Conservation (phyloP, 768 basidiomycete species). For the Xerocomellus intermedius region DNA sequence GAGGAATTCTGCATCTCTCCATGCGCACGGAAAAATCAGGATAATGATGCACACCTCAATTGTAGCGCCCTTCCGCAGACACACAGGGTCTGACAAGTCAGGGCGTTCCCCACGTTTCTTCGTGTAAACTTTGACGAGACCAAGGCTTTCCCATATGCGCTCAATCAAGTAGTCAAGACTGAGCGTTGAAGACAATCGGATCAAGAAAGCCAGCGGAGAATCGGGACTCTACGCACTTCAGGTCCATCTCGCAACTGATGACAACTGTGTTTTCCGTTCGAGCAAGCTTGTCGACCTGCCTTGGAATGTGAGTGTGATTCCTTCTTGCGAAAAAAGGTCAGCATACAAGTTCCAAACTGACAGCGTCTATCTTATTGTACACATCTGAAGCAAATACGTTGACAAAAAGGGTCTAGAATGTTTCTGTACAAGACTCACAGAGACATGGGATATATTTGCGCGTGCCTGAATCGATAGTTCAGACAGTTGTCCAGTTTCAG, state of each 20-base stretch:
- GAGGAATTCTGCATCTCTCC: background rate
- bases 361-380: constrained; percentile 95
- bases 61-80: constrained; percentile 86
- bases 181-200: background rate
- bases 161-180: constrained; percentile 75
- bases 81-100: constrained; percentile 88
- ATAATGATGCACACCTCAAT: constrained; percentile 61
- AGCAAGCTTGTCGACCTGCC: constrained; percentile 71
- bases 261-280: constrained; percentile 84
- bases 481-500: background rate
- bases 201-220: background rate
- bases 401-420: background rate
- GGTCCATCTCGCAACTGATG: constrained; percentile 92
- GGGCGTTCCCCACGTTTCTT: constrained; percentile 96
- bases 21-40: background rate
- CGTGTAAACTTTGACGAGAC: constrained; percentile 89
- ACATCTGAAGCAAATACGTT: constrained; percentile 55
- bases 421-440: constrained; percentile 47
- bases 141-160: constrained; percentile 77
- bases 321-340: background rate
- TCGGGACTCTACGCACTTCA: constrained; percentile 58
- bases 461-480: constrained; percentile 52
- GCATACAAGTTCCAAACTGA: constrained; percentile 66
- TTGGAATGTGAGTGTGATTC: background rate
- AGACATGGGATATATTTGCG: constrained; percentile 95